Base-by-base conservation (phyloP, 2,329 filamentous ascomycete species). In the Exophiala oligosperma region DNA sequence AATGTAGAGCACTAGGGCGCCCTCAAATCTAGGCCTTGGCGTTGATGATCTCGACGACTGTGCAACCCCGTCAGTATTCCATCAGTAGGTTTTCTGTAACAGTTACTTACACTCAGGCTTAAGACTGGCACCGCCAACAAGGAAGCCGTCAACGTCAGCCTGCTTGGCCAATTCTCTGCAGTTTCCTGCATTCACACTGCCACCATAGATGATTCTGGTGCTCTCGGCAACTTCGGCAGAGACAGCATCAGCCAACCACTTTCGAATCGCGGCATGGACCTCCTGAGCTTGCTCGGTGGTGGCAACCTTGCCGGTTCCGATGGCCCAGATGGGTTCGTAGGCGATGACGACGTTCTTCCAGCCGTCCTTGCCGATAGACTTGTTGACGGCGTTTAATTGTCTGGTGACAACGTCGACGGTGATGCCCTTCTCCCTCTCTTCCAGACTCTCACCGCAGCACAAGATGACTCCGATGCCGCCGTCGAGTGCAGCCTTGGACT, bases 131-230 rank as follows among this genome's bases (percentile, higher is more conserved):
- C 93, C 93, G 66, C 93, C 93, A 67, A 97, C 93, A 68, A 97
- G 84, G 87, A 97, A 97, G 59, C 94, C 94, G 77, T 99, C 94
- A 76, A 99, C 96, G 77, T 99, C 94, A 65, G 85, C 76, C 85
- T 97, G 86, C 83, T 92, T 93, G 74, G 89, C 86, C 70, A 99
- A 84, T 65, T 97, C 93, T 72, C 82, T 85, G 84, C 91, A 95
- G 86, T 99, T 99, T 89, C 97, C 97, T 84, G 96, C 94, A 74
- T 84, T 95, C 71, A 99, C 94, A 70, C 89, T 94, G 73, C 94
- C 94, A 67, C 94, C 94, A 78, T 99, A 99, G 73, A 99, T 88
- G 74, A 99, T 91, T 70, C 94, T 86, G 62, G 92, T 96, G 79
- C 89, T 86, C 65, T 96, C 91, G 48, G 92, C 86, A 57, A 89